A percentile compares a stretch with the other conserved stretches of the same genome.
phyloP scores from a whole-genome alignment of 2,329 filamentous ascomycete species.

The Aspergillus bombycis region DNA sequence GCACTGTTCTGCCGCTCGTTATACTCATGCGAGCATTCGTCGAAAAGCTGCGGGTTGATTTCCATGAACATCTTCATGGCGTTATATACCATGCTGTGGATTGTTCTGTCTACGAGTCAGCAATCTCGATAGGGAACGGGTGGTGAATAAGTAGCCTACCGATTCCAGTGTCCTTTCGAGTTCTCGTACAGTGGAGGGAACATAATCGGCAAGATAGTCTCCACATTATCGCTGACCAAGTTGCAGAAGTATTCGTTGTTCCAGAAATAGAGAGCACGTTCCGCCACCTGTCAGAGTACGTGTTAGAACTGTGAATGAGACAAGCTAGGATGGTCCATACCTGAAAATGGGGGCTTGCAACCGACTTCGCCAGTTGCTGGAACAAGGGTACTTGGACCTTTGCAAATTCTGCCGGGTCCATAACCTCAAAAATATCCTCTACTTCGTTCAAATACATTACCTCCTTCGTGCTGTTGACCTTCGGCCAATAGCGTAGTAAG shows the following conservation, averaged over 20 bases:
- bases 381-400: conserved; percentile 98
- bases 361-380: conserved; percentile 95
- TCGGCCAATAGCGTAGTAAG: conserved; percentile 95
- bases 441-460: conserved; percentile 99
- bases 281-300: conserved; percentile 68
- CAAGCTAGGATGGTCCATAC: conserved; percentile 39
- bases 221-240: conserved; percentile 96
- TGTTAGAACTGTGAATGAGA: conserved; percentile 16
- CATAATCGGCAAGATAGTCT: conserved; percentile 98
- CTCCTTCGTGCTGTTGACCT: conserved; percentile 99
- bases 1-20: conserved; percentile 94
- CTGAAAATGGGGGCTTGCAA: conserved; percentile 98
- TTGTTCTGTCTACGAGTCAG: conserved; percentile 68
- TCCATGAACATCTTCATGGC: conserved; percentile 99
- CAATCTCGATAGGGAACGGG: not conserved
- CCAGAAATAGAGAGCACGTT: conserved; percentile 98
- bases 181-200: conserved; percentile 98
- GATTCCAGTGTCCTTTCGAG: conserved; percentile 98
- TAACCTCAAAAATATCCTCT: conserved; percentile 99
- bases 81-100: conserved; percentile 99
- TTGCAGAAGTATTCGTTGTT: conserved; percentile 99
- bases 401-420: conserved; percentile 97
- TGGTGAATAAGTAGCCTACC: conserved; percentile 59
- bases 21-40: conserved; percentile 98
- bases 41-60: conserved; percentile 96